Percentiles rank a stretch among this genome's conserved stretches.
phyloP scores from a whole-genome alignment of 2,329 filamentous ascomycete genomes.

The Microdochium nivale region DNA sequence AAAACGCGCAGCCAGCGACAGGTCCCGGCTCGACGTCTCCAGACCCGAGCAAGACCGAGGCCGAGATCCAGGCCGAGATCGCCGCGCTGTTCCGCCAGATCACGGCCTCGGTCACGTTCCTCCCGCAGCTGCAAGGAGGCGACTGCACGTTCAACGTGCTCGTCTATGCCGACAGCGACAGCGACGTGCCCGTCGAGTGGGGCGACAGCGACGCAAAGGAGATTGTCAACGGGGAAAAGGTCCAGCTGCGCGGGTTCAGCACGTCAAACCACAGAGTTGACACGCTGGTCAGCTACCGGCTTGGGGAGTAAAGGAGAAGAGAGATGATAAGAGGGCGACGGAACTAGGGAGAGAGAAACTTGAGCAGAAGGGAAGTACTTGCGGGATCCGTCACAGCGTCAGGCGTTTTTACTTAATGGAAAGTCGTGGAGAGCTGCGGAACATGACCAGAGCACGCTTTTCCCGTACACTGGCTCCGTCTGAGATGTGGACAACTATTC shows the following conservation, averaged over 20 bases:
- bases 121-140: constrained; percentile 76
- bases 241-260: constrained; percentile 91
- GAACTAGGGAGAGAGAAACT: too few relatives aligned
- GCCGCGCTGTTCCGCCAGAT: constrained; percentile 97
- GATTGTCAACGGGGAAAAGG: constrained; percentile 88
- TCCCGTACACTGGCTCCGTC: too few relatives aligned
- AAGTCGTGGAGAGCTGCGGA: too few relatives aligned
- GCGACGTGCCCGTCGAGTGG: constrained; percentile 95
- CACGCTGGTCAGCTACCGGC: constrained; percentile 86
- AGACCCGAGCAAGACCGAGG: constrained; percentile 71
- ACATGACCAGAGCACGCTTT: too few relatives aligned
- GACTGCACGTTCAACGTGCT: constrained; percentile 98
- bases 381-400: too few relatives aligned
- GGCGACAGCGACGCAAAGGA: constrained; percentile 97
- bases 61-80: constrained; percentile 92
- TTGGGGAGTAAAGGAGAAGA: constrained; percentile 29
- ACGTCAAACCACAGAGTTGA: constrained; percentile 91
- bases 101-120: constrained; percentile 92
- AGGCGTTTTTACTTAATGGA: too few relatives aligned
- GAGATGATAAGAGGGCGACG: background rate
- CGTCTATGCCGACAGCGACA: constrained; percentile 94
- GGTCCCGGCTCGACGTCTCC: constrained; percentile 12
- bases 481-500: too few relatives aligned
- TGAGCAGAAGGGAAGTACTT: too few relatives aligned
- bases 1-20: constrained; percentile 6